Base-by-base conservation (phyloP, 257 asterid genomes). In the Solanum dulcamara region DNA sequence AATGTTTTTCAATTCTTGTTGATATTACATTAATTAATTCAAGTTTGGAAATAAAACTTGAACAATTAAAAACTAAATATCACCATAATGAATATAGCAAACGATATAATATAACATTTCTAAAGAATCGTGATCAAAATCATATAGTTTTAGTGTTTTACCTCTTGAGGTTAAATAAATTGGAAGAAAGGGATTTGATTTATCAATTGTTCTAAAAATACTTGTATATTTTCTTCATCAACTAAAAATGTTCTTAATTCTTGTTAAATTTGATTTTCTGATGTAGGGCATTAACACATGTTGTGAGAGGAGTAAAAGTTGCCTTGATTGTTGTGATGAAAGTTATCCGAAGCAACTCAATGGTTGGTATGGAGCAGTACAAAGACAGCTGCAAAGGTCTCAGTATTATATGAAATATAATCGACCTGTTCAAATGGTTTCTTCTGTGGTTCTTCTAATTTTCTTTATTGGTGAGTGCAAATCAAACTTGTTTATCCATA, bases 321-420 rank as follows among this genome's bases (percentile, higher is more conserved):
- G 96, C 88, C 90, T 95, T 2, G 94, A 91, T 32, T 93, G 95
- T 79, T 91, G 94, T 74, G 93, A 92, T 85, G 91, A 92, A 59
- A 91, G 87, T 62, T 93, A 89, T 85, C 93, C 93, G 86, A 96
- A 94, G 87, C 97, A 95, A 64, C 85, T 93, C 60, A 62, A 92
- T 85, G 95, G 98, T 68, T 95, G 99, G 99, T 90, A 88, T 82
- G 98, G 99, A 84, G 84, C 92, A 74, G 85, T 93, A 57, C 96
- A 91, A 86, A 93, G 99, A 89, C 98, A 91, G 88, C 89, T 95
- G 84, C 99, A 91, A 89, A 93, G 99, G 89, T 94, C 98, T 70
- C 98, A 97, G 87, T 94, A 97, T 88, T 90, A 91, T 70, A 87
- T 95, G 91, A 97, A 92, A 84, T 95, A 95, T 84, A 92, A 91